phyloP scores from a whole-genome alignment of 208 protist genomes.

The Strigomonas culicis region DNA sequence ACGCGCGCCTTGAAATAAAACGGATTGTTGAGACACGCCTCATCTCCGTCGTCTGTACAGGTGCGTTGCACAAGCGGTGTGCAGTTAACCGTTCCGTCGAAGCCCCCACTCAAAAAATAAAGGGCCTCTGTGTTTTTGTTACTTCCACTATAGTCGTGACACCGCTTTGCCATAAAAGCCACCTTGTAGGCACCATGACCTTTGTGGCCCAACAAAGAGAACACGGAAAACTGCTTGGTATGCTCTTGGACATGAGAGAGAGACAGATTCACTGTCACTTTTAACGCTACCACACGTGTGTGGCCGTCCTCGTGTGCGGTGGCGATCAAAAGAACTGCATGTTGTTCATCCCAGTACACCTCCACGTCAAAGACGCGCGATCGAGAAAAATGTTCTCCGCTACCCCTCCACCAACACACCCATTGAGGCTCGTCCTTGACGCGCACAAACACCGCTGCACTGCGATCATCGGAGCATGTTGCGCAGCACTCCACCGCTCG shows the following conservation, averaged over 20 bases:
- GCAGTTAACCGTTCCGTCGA: constrained; percentile 17
- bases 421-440: constrained; percentile 4
- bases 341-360: not conserved
- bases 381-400: constrained; percentile 29
- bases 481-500: constrained; percentile 24
- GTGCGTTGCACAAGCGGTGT: not conserved
- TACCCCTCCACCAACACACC: constrained; percentile 39
- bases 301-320: constrained; percentile 58
- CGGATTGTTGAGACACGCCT: constrained; percentile 22
- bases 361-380: constrained; percentile 63
- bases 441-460: constrained; percentile 38
- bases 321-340: constrained; percentile 18
- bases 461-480: constrained; percentile 79
- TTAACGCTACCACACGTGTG: constrained; percentile 23
- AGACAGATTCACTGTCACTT: not conserved
- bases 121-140: not conserved
- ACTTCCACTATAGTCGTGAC: too few relatives aligned
- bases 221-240: not conserved
- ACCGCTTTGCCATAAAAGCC: constrained; percentile 12
- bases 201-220: constrained; percentile 35
- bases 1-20: not conserved
- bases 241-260: not conserved
- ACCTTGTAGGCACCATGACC: constrained; percentile 62
- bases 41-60: not conserved
- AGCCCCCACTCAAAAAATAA: constrained; percentile 18